A percentile compares a stretch with the other conserved stretches of the same genome.
Evolutionary conservation across 73 alveolate species (phyloP).

Genomic region (Tetrahymena elliotti): DNA sequence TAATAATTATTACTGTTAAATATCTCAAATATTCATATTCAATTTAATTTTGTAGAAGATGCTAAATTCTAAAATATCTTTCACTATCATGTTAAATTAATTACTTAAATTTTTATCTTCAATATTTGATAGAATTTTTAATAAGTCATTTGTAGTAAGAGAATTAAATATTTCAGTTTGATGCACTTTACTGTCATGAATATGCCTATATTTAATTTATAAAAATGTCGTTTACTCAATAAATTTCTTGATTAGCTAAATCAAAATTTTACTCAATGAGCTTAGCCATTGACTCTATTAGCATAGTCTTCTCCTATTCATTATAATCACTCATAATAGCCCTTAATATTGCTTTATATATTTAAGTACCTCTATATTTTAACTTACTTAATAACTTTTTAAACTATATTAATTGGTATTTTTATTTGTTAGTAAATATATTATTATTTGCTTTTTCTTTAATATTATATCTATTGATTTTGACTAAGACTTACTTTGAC

Average conservation of each 20-base stretch:
- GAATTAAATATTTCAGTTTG: slow-evolving; percentile 38
- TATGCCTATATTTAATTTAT: slow-evolving; percentile 15
- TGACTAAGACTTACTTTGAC: neutral
- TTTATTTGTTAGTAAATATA: neutral
- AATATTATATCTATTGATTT: neutral
- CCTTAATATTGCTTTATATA: neutral
- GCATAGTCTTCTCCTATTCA: neutral
- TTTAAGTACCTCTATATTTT: neutral
- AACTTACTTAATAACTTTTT: neutral
- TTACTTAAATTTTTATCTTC: slow-evolving; percentile 19
- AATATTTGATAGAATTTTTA: slow-evolving; percentile 25
- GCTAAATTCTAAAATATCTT: neutral
- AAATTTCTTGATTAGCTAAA: neutral
- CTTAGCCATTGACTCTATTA: neutral
- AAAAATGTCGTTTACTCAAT: slow-evolving; percentile 14
- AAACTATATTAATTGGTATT: neutral
- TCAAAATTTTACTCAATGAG: slow-evolving; percentile 2
- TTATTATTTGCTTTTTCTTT: neutral
- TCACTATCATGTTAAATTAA: neutral
- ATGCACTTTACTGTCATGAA: slow-evolving; percentile 37
- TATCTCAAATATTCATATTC: neutral
- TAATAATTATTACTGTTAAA: neutral
- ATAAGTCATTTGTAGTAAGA: slow-evolving; percentile 13
- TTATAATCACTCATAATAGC: neutral
- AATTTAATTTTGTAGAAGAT: neutral